Evolutionary conservation across 2,329 filamentous ascomycete species (phyloP).

Genomic region (Annulohypoxylon truncatum): DNA sequence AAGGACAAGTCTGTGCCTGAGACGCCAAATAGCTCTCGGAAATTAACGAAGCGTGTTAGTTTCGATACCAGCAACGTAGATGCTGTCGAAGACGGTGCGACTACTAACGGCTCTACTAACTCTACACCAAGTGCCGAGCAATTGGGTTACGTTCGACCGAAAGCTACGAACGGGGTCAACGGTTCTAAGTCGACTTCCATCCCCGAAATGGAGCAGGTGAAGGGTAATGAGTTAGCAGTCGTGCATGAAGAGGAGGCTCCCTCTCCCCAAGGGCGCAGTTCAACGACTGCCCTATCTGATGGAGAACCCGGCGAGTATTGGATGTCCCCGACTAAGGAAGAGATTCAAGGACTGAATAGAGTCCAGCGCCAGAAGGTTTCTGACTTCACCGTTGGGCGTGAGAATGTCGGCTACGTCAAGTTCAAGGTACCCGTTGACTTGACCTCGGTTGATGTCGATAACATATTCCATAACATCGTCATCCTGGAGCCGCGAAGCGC

Average conservation of each 20-base stretch:
- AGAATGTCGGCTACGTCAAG: slow-evolving; percentile 81
- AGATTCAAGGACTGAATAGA: slow-evolving; percentile 82
- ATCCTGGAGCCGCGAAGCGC: slow-evolving; percentile 80
- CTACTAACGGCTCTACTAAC: slow-evolving; percentile 58
- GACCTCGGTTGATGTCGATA: slow-evolving; percentile 79
- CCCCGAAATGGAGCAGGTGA: slow-evolving; percentile 77
- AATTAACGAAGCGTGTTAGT: slow-evolving; percentile 87
- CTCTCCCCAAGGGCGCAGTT: slow-evolving; percentile 51
- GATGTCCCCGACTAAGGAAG: slow-evolving; percentile 80
- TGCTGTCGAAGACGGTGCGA: slow-evolving; percentile 56
- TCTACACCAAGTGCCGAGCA: slow-evolving; percentile 68
- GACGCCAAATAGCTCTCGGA: slow-evolving; percentile 58
- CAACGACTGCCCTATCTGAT: slow-evolving; percentile 49
- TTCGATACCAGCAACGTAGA: slow-evolving; percentile 78
- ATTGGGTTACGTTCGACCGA: slow-evolving; percentile 69
- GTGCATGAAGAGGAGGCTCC: slow-evolving; percentile 76
- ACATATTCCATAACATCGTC: slow-evolving; percentile 82
- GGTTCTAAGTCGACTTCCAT: slow-evolving; percentile 57
- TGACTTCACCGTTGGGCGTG: slow-evolving; percentile 83
- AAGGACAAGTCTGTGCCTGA: slow-evolving; percentile 62
- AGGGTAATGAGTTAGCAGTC: slow-evolving; percentile 80
- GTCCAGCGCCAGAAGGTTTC: slow-evolving; percentile 79
- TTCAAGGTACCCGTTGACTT: slow-evolving; percentile 89
- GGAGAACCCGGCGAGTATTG: slow-evolving; percentile 81
- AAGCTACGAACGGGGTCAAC: slow-evolving; percentile 56